Evolutionary conservation across 78 protist species (phyloP).

Genomic region (Dictyostelium firmibasis): DNA sequence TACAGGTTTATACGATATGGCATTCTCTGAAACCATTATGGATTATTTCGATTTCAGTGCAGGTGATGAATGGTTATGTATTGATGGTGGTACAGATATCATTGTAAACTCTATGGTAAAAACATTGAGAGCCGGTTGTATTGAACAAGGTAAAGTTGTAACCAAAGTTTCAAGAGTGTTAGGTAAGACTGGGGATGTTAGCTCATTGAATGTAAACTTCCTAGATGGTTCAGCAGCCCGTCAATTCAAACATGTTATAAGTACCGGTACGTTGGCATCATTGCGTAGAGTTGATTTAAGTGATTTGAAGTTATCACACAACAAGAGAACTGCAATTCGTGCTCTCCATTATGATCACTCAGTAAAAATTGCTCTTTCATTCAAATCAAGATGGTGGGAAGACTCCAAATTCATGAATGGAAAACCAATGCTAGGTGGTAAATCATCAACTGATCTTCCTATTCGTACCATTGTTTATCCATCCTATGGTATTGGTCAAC

Average conservation of each 20-base stretch:
- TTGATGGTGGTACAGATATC: constrained; percentile 21
- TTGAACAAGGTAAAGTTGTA: neutral
- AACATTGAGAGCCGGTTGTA: neutral
- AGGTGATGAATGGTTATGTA: neutral
- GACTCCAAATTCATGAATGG: constrained; percentile 39
- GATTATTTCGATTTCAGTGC: constrained; percentile 4
- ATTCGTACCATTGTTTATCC: constrained; percentile 43
- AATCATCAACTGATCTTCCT: constrained; percentile 45
- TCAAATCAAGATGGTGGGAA: constrained; percentile 49
- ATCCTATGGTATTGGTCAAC: constrained; percentile 36
- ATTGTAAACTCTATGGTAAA: neutral
- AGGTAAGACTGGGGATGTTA: neutral
- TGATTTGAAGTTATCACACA: constrained; percentile 10
- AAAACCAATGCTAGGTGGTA: constrained; percentile 39
- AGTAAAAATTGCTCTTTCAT: constrained; percentile 6
- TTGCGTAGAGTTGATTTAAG: constrained; percentile 10
- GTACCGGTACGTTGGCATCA: constrained; percentile 2
- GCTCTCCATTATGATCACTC: constrained; percentile 16
- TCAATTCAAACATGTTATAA: constrained; percentile 16
- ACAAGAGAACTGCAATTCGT: constrained; percentile 21
- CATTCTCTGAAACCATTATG: constrained; percentile 22
- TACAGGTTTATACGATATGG: constrained; percentile 24
- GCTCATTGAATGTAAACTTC: neutral
- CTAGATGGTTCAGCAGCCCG: neutral
- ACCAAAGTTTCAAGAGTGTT: neutral